phyloP scores from a whole-genome alignment of 192 early-diverging fungal species.

The Geosiphon pyriformis region DNA sequence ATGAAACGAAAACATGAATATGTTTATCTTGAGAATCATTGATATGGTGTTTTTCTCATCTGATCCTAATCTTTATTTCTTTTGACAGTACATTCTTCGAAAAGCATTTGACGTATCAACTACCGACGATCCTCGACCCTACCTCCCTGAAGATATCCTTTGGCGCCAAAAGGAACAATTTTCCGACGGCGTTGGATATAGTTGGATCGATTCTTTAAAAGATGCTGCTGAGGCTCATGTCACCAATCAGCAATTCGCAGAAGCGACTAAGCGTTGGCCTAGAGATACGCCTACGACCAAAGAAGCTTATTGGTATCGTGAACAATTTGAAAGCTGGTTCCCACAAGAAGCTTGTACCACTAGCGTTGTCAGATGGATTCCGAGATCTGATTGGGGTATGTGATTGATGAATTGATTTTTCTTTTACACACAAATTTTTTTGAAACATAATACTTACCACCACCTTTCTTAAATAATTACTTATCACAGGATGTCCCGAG shows the following conservation, averaged over 20 bases:
- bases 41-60: too few relatives aligned
- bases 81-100: slow-evolving; percentile 67
- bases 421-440: neutral
- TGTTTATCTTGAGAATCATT: too few relatives aligned
- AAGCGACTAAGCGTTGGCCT: slow-evolving; percentile 65
- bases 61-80: neutral
- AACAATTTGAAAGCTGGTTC: slow-evolving; percentile 90
- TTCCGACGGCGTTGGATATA: slow-evolving; percentile 96
- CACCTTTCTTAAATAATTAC: neutral
- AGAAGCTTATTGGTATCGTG: slow-evolving; percentile 94
- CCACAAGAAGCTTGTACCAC: slow-evolving; percentile 86
- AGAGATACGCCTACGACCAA: slow-evolving; percentile 91
- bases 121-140: slow-evolving; percentile 61
- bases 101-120: slow-evolving; percentile 92
- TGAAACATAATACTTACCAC: neutral
- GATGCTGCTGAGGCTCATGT: slow-evolving; percentile 61
- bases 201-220: slow-evolving; percentile 97
- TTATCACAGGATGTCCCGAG: slow-evolving; percentile 67
- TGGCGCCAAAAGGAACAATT: slow-evolving; percentile 99
- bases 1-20: too few relatives aligned
- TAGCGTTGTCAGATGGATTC: slow-evolving; percentile 94
- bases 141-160: slow-evolving; percentile 82
- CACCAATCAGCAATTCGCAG: slow-evolving; percentile 72
- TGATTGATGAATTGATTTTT: slow-evolving; percentile 3
- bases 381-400: slow-evolving; percentile 86